Conservation (phyloP, 306 rosid genomes). For the Corylus heterophylla region DNA sequence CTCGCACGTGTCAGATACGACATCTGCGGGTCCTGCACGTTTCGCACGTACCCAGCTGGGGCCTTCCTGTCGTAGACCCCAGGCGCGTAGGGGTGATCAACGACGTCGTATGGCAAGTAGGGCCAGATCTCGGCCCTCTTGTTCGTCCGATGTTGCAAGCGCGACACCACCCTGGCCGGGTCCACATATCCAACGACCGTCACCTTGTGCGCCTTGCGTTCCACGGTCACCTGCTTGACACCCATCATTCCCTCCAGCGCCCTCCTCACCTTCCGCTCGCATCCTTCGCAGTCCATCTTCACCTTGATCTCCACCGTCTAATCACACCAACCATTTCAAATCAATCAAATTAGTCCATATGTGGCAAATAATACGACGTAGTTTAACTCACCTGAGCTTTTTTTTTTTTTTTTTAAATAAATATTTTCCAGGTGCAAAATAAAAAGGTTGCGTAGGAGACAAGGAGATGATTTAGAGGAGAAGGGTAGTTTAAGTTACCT, state of each 20-base stretch:
- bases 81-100: slow-evolving; percentile 66
- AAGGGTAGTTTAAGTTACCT: too few species aligned
- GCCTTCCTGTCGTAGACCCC: slow-evolving; percentile 83
- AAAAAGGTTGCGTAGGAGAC: too few species aligned
- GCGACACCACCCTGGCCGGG: slow-evolving; percentile 56
- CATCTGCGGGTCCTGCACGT: slow-evolving; percentile 32
- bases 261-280: slow-evolving; percentile 71
- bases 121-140: slow-evolving; percentile 88
- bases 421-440: too few species aligned
- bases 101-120: slow-evolving; percentile 75
- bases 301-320: slow-evolving; percentile 92
- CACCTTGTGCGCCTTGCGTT: slow-evolving; percentile 65
- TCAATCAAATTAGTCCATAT: neutral
- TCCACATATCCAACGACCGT: slow-evolving; percentile 78
- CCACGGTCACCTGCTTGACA: slow-evolving; percentile 59
- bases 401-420: too few species aligned
- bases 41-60: slow-evolving; percentile 76
- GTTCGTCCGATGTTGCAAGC: slow-evolving; percentile 72
- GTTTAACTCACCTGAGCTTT: too few species aligned
- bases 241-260: slow-evolving; percentile 84
- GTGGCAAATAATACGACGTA: neutral
- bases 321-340: neutral
- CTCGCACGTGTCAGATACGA: slow-evolving; percentile 68
- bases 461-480: too few species aligned
- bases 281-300: slow-evolving; percentile 89